Evolutionary conservation across 1,139 yeast species (phyloP), one percentile per base, ranked within the genome.

Genomic region (Suhomyces maxii): DNA sequence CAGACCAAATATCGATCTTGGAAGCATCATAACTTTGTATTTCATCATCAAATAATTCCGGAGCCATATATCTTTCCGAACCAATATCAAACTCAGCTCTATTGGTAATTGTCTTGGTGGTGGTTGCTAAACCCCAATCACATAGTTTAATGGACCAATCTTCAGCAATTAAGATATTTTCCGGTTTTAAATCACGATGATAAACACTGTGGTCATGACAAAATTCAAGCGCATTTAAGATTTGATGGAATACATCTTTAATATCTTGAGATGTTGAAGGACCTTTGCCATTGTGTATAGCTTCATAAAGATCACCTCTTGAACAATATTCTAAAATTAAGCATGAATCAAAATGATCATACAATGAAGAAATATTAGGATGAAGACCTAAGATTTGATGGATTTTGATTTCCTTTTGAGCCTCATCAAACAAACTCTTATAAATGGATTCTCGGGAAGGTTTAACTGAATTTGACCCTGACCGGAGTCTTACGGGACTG

Each of bases 1-100:
- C 70, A 1, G 97, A 85, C 99, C 99, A 93, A 48, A 91, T 76
- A 68, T 93, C 99, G 42, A 88, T 88, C 65, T 88, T 87, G 26
- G 86, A 83, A 14, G 97, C 93, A 59, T 87, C 89, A 65, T 93
- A 93, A 39, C 76, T 73, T 37, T 79, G 80, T 41, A 82, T 71
- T 44, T 80, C 76, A 26, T 71, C 65, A 56, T 85, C 89, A 59
- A 86, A 82, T 45, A 91, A 72, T 63, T 93, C 99, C 0, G 99
- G 99, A 0, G 98, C 96, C 99, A 93, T 93, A 66, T 93, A 93
- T 50, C 97, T 76, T 65, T 91, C 97, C 41, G 93, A 84, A 25
- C 99, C 99, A 48, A 91, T 88, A 53, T 91, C 97, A 64, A 90
- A 88, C 59, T 91, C 97, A 42, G 59, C 63, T 35, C 57, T 61